These are phyloP conservation scores for Dianthus caryophyllus DNA, from an alignment of 148 eudicot genomes.

Conservation along the genomic window DNA sequence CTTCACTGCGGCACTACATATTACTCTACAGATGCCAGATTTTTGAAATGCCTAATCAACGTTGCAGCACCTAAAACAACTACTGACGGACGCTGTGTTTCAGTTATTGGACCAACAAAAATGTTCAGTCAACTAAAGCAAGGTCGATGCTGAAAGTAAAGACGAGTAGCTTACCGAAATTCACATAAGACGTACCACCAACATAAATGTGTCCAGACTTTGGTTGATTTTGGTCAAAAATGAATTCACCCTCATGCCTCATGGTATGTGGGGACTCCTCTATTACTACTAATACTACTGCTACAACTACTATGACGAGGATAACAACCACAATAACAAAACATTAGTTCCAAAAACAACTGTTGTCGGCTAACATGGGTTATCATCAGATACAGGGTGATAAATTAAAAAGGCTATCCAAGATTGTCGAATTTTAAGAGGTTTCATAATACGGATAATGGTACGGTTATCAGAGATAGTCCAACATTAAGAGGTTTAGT, in stretches of 20 bases:
- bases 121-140: neutral
- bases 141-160: neutral
- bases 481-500: neutral
- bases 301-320: no score
- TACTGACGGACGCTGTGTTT: neutral
- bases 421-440: neutral
- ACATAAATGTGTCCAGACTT: neutral
- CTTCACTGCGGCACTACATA: neutral
- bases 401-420: neutral
- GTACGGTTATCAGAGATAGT: neutral
- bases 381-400: no score
- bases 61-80: neutral
- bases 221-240: neutral
- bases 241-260: neutral
- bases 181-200: neutral
- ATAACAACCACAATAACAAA: no score
- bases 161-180: conserved; percentile 4
- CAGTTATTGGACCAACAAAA: neutral
- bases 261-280: no score
- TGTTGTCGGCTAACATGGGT: no score
- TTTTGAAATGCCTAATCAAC: neutral
- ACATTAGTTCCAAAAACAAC: no score
- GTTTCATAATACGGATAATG: no score
- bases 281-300: no score
- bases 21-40: neutral